Conservation (phyloP, 2,329 filamentous ascomycete genomes). For the Pseudonectria buxi region DNA sequence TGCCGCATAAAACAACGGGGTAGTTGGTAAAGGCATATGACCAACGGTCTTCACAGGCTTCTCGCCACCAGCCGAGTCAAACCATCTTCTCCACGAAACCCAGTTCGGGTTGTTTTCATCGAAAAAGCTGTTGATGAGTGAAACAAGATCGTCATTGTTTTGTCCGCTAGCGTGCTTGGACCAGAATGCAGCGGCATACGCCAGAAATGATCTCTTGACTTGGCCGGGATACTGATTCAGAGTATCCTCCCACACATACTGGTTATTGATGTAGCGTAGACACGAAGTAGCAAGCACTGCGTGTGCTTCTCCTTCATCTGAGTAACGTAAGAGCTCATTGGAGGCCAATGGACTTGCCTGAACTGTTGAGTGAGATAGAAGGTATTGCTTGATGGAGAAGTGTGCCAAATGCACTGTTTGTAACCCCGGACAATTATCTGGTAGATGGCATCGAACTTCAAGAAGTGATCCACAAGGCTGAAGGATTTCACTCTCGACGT, state of each 20-base stretch:
- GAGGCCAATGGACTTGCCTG: no score
- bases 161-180: no score
- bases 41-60: no score
- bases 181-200: slow-evolving; percentile 2
- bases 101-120: no score
- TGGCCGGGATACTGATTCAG: neutral
- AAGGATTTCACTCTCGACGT: slow-evolving; percentile 22
- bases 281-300: neutral
- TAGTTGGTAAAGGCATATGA: neutral
- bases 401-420: slow-evolving; percentile 11
- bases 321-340: neutral
- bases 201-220: neutral
- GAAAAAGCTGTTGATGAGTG: no score
- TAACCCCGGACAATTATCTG: rapidly evolving
- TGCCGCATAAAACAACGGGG: slow-evolving; percentile 1
- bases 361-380: slow-evolving; percentile 9
- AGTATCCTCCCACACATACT: slow-evolving; percentile 1
- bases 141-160: no score
- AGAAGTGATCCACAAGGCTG: slow-evolving; percentile 24
- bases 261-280: slow-evolving; percentile 1
- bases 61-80: neutral
- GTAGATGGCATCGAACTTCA: slow-evolving; percentile 11
- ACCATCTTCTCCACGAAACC: no score
- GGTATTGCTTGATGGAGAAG: slow-evolving; percentile 16
- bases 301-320: neutral